Evolutionary conservation across 306 rosid genomes (phyloP).

Genomic region (Adenanthera pavonina): DNA sequence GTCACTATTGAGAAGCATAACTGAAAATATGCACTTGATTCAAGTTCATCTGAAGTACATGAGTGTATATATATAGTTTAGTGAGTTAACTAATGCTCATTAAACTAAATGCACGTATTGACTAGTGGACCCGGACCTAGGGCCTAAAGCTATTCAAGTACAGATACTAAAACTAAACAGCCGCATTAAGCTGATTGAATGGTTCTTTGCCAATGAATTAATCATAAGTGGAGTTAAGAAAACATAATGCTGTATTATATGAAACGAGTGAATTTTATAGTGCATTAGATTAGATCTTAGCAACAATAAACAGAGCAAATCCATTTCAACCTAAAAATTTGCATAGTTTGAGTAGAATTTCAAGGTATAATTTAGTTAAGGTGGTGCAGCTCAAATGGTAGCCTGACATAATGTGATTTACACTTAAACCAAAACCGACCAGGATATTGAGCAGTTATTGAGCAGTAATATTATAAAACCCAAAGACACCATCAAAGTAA

Average conservation of each 20-base stretch:
- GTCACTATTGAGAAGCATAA: no score
- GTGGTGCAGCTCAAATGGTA: background rate
- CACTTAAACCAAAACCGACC: no score
- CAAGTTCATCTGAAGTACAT: no score
- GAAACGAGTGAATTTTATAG: background rate
- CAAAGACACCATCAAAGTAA: background rate
- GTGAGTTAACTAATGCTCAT: no score
- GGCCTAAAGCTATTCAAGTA: no score
- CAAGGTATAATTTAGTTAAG: background rate
- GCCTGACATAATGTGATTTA: no score
- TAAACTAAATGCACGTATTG: no score
- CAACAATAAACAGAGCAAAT: background rate
- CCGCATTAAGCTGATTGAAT: background rate
- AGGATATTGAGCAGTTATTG: background rate
- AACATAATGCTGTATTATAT: background rate
- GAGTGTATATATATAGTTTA: no score
- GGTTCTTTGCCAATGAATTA: background rate
- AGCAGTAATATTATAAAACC: background rate
- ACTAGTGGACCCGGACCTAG: no score
- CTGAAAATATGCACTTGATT: no score
- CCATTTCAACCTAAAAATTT: slow-evolving; percentile 1
- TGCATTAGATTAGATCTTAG: background rate
- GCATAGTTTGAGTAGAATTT: background rate
- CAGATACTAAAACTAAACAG: no score
- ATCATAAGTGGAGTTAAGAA: background rate